Evolutionary conservation across 2,329 filamentous ascomycete genomes (phyloP), one percentile per base, ranked within the genome.

Genomic region (Colletotrichum karsti): DNA sequence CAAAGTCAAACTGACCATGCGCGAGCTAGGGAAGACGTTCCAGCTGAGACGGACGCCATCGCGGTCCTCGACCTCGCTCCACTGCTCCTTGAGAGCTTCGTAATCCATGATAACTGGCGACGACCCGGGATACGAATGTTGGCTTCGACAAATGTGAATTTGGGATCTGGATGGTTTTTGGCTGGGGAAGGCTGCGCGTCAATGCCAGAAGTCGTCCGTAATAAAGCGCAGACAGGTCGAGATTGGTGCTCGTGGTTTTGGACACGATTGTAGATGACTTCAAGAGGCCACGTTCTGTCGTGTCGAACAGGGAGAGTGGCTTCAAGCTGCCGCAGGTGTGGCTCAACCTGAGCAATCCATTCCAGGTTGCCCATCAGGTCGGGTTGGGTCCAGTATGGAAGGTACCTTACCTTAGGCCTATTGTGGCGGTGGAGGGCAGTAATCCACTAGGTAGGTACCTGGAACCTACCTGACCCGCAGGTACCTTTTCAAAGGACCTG

Each of bases 1-100:
- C 9, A 22, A 37, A 12, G 13, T 39, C 22, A 37, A 37, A 63
- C 62, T 69, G 63, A 94, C 95, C 94, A 99, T 98, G 79, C 96
- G 94, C 77, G 95, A 95, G 85, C 95, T 98, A 55, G 96, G 96
- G 77, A 99, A 97, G 69, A 97, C 97, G 80, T 99, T 99, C 96
- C 96, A 99, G 83, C 95, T 98, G 73, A 99, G 87, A 71, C 96
- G 91, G 77, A 98, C 90, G 69, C 96, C 96, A 90, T 99, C 96
- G 74, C 93, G 91, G 77, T 99, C 96, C 85, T 99, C 96, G 67
- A 97, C 91, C 80, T 98, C 94, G 77, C 92, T 94, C 95, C 95
- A 98, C 84, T 95, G 92, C 82, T 98, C 95, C 84, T 98, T 98
- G 73, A 97, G 84, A 73, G 91, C 88, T 81, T 98, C 95, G 86